Evolutionary conservation across 2,329 filamentous ascomycete species (phyloP), one percentile per base, ranked within the genome.

Genomic region (Canariomyces notabilis): DNA sequence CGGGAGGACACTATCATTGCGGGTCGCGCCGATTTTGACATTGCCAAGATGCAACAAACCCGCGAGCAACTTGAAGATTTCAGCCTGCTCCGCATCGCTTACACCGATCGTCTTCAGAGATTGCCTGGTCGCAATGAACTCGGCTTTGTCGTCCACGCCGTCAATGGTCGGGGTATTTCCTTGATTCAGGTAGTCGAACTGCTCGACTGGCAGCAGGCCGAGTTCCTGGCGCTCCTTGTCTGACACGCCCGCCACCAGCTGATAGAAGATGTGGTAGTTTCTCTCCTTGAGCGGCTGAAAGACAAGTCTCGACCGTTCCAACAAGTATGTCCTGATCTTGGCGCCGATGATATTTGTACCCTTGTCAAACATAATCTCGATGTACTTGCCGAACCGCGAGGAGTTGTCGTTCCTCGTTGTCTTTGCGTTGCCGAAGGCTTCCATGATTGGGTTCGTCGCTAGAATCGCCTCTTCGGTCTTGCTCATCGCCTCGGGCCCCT

Each of bases 351-450:
- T 98, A 65, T 94, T 93, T 52, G 89, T 95, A 61, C 85, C 80
- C 53, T 88, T 81, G 70, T 97, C 90, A 67, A 98, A 98, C 89
- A 97, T 91, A 65, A 98, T 98, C 72, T 98, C 93, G 60, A 98
- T 97, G 68, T 98, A 98, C 76, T 98, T 98, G 67, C 93, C 93
- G 69, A 98, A 98, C 62, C 93, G 82, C 34, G 93, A 98, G 36
- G 93, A 98, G 71, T 98, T 98, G 71, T 98, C 93, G 72, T 98
- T 98, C 66, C 93, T 80, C 9, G 93, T 98, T n/a, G 93, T 98
- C 73, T 98, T 98, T 44, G 93, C 93, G 73, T 98, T 98, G 66
- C 93, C 93, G 64, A 98, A 98, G 26, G 93, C 91, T 79, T 98
- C 93, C 93, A 98, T 98, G 65, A 98, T 95, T 32, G 93, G 93